A percentile compares a stretch with the other conserved stretches of the same genome.
These are phyloP conservation scores for Iberis pinnata DNA, from an alignment of 345 rosid genomes.

Conservation along the genomic window DNA sequence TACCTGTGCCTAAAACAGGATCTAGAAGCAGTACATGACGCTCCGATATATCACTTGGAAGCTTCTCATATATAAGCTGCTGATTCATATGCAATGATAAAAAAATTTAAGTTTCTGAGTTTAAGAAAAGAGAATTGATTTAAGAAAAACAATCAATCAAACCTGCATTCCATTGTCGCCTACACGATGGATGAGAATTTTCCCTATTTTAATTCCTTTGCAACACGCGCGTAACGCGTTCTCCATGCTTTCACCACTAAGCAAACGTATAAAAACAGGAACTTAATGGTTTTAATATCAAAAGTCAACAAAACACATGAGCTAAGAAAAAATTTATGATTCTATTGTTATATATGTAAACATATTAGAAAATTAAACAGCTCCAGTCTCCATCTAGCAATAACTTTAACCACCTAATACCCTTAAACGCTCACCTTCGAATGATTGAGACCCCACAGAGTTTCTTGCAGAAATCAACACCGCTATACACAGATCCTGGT, in stretches of 20 bases:
- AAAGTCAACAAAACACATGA: too few species aligned
- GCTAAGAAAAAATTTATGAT: too few species aligned
- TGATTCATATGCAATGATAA: background rate
- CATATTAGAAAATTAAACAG: too few species aligned
- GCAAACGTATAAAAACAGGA: constrained; percentile 16
- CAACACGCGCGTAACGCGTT: constrained; percentile 94
- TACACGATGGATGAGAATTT: constrained; percentile 89
- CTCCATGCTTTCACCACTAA: constrained; percentile 99
- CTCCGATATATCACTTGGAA: constrained; percentile 88
- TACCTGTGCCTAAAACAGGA: constrained; percentile 95
- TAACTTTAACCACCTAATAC: constrained; percentile 8
- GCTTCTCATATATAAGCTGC: constrained; percentile 95
- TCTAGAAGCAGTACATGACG: constrained; percentile 95
- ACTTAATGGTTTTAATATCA: background rate
- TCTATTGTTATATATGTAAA: too few species aligned
- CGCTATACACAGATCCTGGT: constrained; percentile 73
- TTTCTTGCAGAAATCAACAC: constrained; percentile 98
- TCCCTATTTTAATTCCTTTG: constrained; percentile 98
- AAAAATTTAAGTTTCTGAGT: background rate
- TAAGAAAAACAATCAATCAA: background rate
- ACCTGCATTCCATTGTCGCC: constrained; percentile 99
- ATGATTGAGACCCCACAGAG: constrained; percentile 93
- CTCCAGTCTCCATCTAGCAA: too few species aligned
- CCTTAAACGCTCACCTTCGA: constrained; percentile 72
- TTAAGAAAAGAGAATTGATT: background rate